Base-by-base conservation (phyloP, 768 basidiomycete genomes). In the Myochromella boudieri region DNA sequence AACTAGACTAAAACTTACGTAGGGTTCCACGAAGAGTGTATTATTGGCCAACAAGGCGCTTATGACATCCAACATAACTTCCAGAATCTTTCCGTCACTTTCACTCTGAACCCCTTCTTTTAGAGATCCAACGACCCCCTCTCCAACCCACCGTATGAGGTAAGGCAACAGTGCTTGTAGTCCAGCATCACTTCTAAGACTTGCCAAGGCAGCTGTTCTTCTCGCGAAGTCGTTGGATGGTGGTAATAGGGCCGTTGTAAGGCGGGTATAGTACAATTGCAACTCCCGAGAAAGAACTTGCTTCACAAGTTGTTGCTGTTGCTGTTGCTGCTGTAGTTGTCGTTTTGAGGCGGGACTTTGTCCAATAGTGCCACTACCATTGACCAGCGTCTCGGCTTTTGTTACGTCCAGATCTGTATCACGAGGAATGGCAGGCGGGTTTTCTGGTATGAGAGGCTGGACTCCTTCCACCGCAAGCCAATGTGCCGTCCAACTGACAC, bases 401-500 rank as follows among this genome's bases (percentile, higher is more conserved):
- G 65, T 60, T 26, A 66, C 59, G 8, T 64, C 60, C 14, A 64
- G 53, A 38, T 63, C 59, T 20, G 61, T 59, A n/a, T 58, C 57
- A 36, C 52, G n/a, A 42, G 42, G 53, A 48, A 48, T 56, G 49
- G 52, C 59, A 32, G 48, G 60, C 38, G 47, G 62, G 46, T 49
- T 56, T 51, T 57, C 55, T n/a, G 55, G 55, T 3, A 57, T 49
- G 12, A 57, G 49, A 21, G 60, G 54, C 60, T 98, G 97, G 10
- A 99, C 89, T 20, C 97, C 97, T 58, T 99, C 97, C 29, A 99
- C 93, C 0, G 95, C 95, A 25, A 99, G 77, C 97, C 97, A 99
- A 62, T 99, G 97, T 2, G 97, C 95, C 0, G 85, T 87, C 86
- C 91, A 95, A 55, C 33, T 34, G n/a, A n/a, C n/a, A n/a, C n/a